Base-by-base conservation (phyloP, 768 basidiomycete species). In the Suillus sp. region DNA sequence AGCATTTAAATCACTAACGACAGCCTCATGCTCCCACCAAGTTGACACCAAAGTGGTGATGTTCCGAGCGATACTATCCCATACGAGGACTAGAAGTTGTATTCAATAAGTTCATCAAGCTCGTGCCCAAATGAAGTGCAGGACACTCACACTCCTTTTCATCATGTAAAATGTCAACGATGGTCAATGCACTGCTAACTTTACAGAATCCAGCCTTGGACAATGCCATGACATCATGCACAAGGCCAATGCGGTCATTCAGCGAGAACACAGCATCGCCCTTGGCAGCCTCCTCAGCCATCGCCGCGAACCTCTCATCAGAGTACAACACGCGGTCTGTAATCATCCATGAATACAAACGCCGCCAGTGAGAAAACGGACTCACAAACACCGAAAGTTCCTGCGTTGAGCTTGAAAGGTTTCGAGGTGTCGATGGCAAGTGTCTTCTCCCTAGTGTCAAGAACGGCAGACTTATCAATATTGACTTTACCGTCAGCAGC, bases 371-470 rank as follows among this genome's bases (percentile, higher is more conserved):
- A 58, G 25, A 53, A 22, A 65, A 61, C 11, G 22, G 10, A 81
- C 93, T 65, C 68, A 93, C 93, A 99, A 68, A 96, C 92, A 64
- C 96, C 95, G 58, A 85, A 84, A 1, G 94, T 95, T 47, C 89
- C 89, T 3, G 90, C 90, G 72, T 99, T 99, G 65, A 99, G 78
- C 78, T 99, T 99, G 83, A 89, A 99, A 6, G 86, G 80, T 71
- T 84, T 86, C 73, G 77, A 85, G 14, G 87, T 91, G 73, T 93
- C 89, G n/a, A 98, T 68, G 22, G 84, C 74, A 67, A 95, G 83
- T 22, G 79, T 81, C 43, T 81, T 83, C 73, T 94, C 88, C 42
- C 93, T 85, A 53, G 86, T 82, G 64, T 82, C 77, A 35, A 99
- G 82, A 58, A 97, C 73, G 16, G 84, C 80, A 40, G 81, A 78